Base-by-base conservation (phyloP, 2,329 filamentous ascomycete species). In the Rhinocladiella mackenziei region DNA sequence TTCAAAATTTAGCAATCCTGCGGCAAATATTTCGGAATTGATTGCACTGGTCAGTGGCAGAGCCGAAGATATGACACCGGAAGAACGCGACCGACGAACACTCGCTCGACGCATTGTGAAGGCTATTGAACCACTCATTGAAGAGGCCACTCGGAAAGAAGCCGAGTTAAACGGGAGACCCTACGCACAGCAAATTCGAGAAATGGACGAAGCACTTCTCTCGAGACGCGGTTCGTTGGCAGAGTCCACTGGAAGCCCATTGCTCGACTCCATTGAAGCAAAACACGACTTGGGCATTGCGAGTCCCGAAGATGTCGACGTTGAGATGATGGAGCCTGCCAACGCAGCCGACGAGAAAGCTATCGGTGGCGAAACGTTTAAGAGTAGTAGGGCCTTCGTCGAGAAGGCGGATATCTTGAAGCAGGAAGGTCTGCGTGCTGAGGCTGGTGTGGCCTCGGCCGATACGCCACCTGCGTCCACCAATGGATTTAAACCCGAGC, bases 31-130 rank as follows among this genome's bases (percentile, higher is more conserved):
- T 5, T 64, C 65, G 5, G 68, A 71, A 45, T 57, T 69, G 53
- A 52, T 81, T 70, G 65, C 70, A 65, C 58, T 73, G 62, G 58
- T 81, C 68, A 64, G 70, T 66, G 47, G 65, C 4, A 67, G 69
- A 36, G 65, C 66, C 4, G 64, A 66, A 5, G 68, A 71, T 43
- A 63, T 69, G 33, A 66, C 62, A 44, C 50, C 74, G 7, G 88
- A 94, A 57, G 80, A 88, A 48, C 85, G 86, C 45, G 86, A 94
- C 56, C 81, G 85, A 50, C 85, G 86, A 58, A 85, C 84, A 56
- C 71, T 94, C n/a, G 88, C 86, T 17, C 95, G 94, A 65, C 80
- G 89, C 18, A 94, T 96, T 50, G 76, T 94, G 54, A 94, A 88
- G 62, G 80, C 82, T 1, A 76, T 94, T 22, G 86, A 94, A 62